A percentile compares a stretch with the other conserved stretches of the same genome.
These are phyloP conservation scores for Dalbergia oliveri DNA, from an alignment of 306 rosid species.

Conservation along the genomic window DNA sequence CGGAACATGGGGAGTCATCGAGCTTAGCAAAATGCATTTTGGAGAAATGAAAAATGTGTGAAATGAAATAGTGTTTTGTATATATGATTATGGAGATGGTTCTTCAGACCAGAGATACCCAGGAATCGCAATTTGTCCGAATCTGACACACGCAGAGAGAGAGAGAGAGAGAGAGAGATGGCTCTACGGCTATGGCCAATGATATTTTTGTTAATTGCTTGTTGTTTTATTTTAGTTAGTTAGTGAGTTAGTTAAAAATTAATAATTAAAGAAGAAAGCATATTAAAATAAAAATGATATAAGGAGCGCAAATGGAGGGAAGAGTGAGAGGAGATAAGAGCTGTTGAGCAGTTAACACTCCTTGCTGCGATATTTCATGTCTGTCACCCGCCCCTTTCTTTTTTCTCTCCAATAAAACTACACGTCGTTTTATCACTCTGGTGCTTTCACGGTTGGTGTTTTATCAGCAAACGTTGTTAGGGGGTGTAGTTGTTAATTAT, in stretches of 20 bases:
- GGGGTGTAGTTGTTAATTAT: too few relatives aligned
- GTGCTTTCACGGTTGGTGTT: too few relatives aligned
- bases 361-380: slow-evolving; percentile 57
- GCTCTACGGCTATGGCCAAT: neutral
- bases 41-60: neutral
- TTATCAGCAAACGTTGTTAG: too few relatives aligned
- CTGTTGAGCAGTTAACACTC: slow-evolving; percentile 41
- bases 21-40: slow-evolving; percentile 64
- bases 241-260: neutral
- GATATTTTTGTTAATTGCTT: neutral
- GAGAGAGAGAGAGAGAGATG: neutral
- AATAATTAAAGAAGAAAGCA: neutral
- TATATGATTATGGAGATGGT: neutral
- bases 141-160: neutral
- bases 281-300: neutral
- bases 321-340: neutral
- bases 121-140: neutral
- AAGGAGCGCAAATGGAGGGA: slow-evolving; percentile 54
- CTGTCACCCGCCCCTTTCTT: slow-evolving; percentile 51
- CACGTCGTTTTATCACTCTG: slow-evolving; percentile 14
- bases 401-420: neutral
- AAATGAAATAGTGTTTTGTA: neutral
- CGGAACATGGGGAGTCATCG: slow-evolving; percentile 70
- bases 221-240: neutral
- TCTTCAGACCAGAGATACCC: neutral